Percentiles rank a stretch among this genome's conserved stretches.
These are phyloP conservation scores for Solanum piurae DNA, from an alignment of 257 asterid species.

Conservation along the genomic window DNA sequence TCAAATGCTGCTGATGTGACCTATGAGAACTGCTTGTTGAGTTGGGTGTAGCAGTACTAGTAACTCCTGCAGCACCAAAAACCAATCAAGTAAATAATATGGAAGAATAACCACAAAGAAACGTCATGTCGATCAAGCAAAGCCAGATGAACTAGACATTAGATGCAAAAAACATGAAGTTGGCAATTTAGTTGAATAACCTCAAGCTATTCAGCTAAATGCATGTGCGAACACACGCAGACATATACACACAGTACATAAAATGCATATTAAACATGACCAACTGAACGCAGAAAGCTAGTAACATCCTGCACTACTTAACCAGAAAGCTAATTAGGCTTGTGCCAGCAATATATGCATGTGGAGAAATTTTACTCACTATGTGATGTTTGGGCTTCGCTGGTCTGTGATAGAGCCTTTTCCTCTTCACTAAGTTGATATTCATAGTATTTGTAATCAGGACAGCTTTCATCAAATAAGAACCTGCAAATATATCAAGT, in stretches of 20 bases:
- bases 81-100: neutral
- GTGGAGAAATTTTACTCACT: conserved; percentile 20
- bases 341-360: neutral
- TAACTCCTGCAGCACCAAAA: conserved; percentile 14
- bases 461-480: conserved; percentile 63
- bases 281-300: neutral
- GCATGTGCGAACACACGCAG: neutral
- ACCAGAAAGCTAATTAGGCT: neutral
- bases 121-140: neutral
- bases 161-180: neutral
- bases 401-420: conserved; percentile 47
- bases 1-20: conserved; percentile 32
- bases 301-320: neutral
- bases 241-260: neutral
- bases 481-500: conserved; percentile 33
- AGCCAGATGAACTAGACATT: neutral
- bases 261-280: neutral
- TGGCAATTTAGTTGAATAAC: neutral
- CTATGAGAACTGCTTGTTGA: conserved; percentile 31
- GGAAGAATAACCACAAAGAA: neutral
- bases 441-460: conserved; percentile 80
- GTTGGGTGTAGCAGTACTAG: conserved; percentile 18
- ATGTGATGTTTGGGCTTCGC: conserved; percentile 35
- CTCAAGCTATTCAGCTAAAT: neutral
- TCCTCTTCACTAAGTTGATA: conserved; percentile 66